Percentiles rank a stretch among this genome's conserved stretches.
Evolutionary conservation across 2,329 filamentous ascomycete genomes (phyloP).

Genomic region (Furcasterigmium sp.): DNA sequence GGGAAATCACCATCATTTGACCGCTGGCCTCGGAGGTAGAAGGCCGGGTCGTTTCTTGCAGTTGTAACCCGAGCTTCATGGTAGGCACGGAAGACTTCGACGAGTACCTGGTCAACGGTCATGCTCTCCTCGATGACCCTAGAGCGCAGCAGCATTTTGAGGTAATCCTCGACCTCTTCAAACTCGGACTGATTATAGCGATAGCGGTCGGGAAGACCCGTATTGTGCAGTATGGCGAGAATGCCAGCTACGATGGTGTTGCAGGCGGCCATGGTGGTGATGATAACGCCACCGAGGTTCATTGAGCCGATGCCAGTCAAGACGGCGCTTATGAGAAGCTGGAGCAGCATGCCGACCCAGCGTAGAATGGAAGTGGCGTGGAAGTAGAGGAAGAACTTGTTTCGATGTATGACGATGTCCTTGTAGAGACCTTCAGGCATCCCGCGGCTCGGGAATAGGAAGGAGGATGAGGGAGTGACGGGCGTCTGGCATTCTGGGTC

Average conservation of each 20-base stretch:
- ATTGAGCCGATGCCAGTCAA: conserved; percentile 45
- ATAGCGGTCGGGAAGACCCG: conserved; percentile 46
- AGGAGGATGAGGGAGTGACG: conserved; percentile 31
- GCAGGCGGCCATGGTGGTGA: conserved; percentile 41
- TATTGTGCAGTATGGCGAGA: conserved; percentile 47
- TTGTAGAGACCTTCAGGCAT: conserved; percentile 44
- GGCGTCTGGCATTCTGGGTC: conserved; percentile 38
- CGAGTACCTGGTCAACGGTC: conserved; percentile 39
- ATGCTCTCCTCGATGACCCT: conserved; percentile 36
- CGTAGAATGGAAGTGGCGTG: conserved; percentile 34
- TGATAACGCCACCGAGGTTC: conserved; percentile 29
- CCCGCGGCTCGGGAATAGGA: conserved; percentile 40
- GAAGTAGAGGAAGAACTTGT: conserved; percentile 38
- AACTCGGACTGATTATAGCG: conserved; percentile 44
- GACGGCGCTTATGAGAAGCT: conserved; percentile 42
- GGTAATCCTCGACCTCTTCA: conserved; percentile 41
- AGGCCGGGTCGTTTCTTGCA: conserved; percentile 39
- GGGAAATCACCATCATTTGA: background rate
- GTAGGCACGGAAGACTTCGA: conserved; percentile 40
- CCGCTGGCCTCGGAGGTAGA: conserved; percentile 20
- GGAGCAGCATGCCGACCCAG: conserved; percentile 41
- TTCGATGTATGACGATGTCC: conserved; percentile 38
- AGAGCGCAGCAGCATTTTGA: conserved; percentile 44
- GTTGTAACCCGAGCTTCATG: conserved; percentile 40
- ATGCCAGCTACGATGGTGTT: conserved; percentile 47